phyloP scores from a whole-genome alignment of 495 filamentous ascomycete species.

The Neurospora africana region DNA sequence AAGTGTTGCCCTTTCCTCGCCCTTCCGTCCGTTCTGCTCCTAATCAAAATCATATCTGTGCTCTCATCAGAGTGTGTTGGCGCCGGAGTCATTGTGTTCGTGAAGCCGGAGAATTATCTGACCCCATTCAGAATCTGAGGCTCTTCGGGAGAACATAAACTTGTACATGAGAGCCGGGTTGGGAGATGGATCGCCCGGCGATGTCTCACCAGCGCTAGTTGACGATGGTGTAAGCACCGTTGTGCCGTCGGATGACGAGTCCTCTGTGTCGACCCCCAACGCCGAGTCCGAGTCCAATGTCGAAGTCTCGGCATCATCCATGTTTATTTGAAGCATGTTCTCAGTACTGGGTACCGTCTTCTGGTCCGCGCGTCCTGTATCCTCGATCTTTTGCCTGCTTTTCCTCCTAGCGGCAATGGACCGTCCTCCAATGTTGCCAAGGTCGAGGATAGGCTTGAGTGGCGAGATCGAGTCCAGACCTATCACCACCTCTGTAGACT shows the following conservation, averaged over 20 bases:
- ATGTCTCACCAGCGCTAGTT: not conserved
- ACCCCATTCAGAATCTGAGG: not conserved
- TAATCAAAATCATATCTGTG: too few relatives aligned
- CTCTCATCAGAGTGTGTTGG: not conserved
- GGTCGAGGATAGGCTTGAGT: not conserved
- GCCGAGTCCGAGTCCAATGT: not conserved
- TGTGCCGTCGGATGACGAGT: not conserved
- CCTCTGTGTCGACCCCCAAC: not conserved
- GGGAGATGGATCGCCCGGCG: not conserved
- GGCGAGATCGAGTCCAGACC: not conserved
- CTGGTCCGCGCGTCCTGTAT: not conserved
- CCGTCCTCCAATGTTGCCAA: not conserved
- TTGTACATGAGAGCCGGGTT: not conserved
- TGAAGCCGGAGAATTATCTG: not conserved
- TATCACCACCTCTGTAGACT: not conserved
- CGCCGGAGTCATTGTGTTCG: not conserved
- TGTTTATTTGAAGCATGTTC: not conserved
- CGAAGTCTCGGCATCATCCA: not conserved
- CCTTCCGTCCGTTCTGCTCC: not conserved
- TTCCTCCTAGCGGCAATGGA: not conserved
- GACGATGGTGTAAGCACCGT: not conserved
- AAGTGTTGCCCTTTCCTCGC: not conserved
- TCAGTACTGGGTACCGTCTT: not conserved
- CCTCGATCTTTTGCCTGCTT: not conserved
- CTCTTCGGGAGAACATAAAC: not conserved